phyloP scores from a whole-genome alignment of 2,329 filamentous ascomycete species.

The Calonectria naviculata region DNA sequence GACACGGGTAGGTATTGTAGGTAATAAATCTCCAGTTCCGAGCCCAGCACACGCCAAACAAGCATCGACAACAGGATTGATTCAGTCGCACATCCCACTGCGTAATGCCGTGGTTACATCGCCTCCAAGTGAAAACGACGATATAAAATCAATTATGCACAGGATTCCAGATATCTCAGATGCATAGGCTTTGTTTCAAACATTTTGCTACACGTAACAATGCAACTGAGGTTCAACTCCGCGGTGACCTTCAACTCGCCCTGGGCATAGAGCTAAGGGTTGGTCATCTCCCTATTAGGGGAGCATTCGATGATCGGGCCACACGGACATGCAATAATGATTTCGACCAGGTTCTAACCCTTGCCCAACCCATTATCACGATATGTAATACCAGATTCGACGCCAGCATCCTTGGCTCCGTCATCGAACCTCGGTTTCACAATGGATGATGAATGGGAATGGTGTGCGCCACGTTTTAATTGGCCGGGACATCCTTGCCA shows the following conservation, averaged over 20 bases:
- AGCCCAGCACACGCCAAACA: neutral
- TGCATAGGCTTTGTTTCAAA: neutral
- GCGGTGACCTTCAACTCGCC: neutral
- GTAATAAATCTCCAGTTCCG: neutral
- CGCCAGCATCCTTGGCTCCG: constrained; percentile 3
- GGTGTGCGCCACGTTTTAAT: constrained; percentile 27
- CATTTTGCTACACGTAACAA: neutral
- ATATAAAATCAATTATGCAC: neutral
- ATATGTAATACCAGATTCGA: constrained; percentile 1
- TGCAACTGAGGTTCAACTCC: neutral
- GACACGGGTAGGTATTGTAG: neutral
- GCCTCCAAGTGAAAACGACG: neutral
- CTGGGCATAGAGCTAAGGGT: neutral
- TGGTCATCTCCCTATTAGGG: constrained; percentile 17
- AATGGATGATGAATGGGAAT: constrained; percentile 22
- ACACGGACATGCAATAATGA: constrained; percentile 13
- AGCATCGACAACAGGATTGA: neutral
- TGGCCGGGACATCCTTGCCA: constrained; percentile 33
- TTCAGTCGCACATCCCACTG: neutral
- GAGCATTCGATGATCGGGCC: constrained; percentile 26
- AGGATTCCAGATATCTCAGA: neutral
- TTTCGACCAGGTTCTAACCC: constrained; percentile 5
- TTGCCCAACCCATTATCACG: constrained; percentile 23
- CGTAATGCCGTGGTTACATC: neutral
- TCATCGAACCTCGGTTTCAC: constrained; percentile 17